These are phyloP conservation scores for Oryza officinalis DNA, from an alignment of 176 grass and related monocot genomes.

Conservation along the genomic window DNA sequence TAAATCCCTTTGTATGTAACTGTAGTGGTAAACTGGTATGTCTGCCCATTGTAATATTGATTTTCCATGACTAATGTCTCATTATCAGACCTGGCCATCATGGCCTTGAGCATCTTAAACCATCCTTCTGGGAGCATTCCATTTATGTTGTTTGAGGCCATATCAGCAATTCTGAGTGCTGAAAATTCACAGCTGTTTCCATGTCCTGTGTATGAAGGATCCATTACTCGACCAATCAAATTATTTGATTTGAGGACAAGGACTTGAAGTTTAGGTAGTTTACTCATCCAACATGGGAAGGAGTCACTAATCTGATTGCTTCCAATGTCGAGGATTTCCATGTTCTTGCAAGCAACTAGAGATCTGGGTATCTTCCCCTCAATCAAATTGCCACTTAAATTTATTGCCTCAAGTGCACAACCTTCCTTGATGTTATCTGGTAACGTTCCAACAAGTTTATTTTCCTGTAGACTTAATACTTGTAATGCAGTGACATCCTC, in stretches of 20 bases:
- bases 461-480: conserved; percentile 36
- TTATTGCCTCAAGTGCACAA: conserved; percentile 24
- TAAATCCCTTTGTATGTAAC: conserved; percentile 8
- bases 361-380: conserved; percentile 42
- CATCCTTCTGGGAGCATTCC: conserved; percentile 28
- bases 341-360: conserved; percentile 13
- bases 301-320: neutral
- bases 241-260: conserved; percentile 35
- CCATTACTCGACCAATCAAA: conserved; percentile 19
- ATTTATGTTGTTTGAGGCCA: conserved; percentile 40
- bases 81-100: neutral
- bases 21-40: conserved; percentile 35
- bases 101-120: conserved; percentile 26
- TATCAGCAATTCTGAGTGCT: conserved; percentile 14
- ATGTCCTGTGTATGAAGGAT: neutral
- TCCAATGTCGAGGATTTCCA: conserved; percentile 2
- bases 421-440: neutral
- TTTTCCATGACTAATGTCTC: conserved; percentile 39
- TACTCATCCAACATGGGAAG: conserved; percentile 50
- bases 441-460: conserved; percentile 23
- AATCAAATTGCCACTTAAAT: conserved; percentile 36
- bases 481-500: neutral
- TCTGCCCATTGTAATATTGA: neutral
- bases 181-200: neutral
- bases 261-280: conserved; percentile 46